A percentile compares a stretch with the other conserved stretches of the same genome.
phyloP scores from a whole-genome alignment of 345 rosid genomes.

The Heritiera fomes region DNA sequence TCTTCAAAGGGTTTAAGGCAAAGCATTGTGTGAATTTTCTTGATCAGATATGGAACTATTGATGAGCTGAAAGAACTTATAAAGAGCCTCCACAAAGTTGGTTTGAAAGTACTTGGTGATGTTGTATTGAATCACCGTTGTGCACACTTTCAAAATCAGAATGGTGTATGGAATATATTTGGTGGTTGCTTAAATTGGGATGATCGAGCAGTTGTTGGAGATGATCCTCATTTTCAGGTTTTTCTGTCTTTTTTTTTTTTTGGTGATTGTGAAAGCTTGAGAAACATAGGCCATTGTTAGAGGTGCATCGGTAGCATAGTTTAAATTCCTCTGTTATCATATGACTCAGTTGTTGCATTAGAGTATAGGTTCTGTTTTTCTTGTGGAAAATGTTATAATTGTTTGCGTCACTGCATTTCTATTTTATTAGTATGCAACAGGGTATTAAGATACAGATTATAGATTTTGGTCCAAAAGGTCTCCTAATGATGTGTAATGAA shows the following conservation, averaged over 20 bases:
- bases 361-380: background rate
- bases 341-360: background rate
- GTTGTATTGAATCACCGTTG: conserved; percentile 95
- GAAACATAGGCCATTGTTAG: background rate
- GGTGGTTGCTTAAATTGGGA: conserved; percentile 97
- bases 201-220: conserved; percentile 88
- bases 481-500: background rate
- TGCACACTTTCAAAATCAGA: conserved; percentile 80
- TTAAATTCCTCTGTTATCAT: background rate
- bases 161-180: conserved; percentile 91
- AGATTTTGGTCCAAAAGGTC: background rate
- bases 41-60: conserved; percentile 74
- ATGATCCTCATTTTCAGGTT: conserved; percentile 99
- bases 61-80: conserved; percentile 82
- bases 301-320: background rate
- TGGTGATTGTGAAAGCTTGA: conserved; percentile 11
- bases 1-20: background rate
- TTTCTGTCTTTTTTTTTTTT: background rate
- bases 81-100: conserved; percentile 61
- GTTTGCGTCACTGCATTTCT: background rate
- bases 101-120: conserved; percentile 89
- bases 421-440: background rate
- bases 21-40: conserved; percentile 2
- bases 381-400: conserved; percentile 14
- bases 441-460: background rate